Evolutionary conservation across 345 rosid genomes (phyloP), one percentile per base, ranked within the genome.

Genomic region (Conringia planisiliqua): DNA sequence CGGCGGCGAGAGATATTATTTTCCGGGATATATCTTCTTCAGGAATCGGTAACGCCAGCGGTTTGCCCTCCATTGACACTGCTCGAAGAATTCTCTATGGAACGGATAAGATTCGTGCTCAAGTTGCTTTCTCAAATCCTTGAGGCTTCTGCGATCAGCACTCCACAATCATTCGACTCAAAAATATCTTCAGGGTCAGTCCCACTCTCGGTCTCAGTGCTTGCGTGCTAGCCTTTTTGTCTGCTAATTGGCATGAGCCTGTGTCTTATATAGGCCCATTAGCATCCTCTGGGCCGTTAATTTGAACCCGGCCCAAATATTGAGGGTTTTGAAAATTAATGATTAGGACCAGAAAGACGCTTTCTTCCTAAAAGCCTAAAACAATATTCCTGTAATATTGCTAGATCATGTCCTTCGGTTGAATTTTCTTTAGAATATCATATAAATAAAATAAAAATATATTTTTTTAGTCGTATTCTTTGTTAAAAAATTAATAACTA

Each of bases 1-100:
- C 98, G 72, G 97, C 85, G 56, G 89, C 86, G 26, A 89, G 30
- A 14, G 85, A 64, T 24, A 76, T 44, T 13, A 86, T 79, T 70
- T 84, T 87, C 40, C 73, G 81, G 40, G 84, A 84, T 6, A 83
- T 54, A 67, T 82, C 78, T 17, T 82, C 78, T 17, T 70, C 79
- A 40, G 87, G 59, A 10, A 11, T 73, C 33, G 62, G 50, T 66
- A 48, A 10, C 2, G 74, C 1, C 39, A 39, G 66, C 48, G 71
- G 6, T 62, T 52, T 9, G 29, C 17, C 75, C 30, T 83, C 92
- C 97, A 89, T 90, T 33, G 66, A 3, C 17, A 46, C 32, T 27
- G 54, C 29, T 62, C 68, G 40, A 14, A 39, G 26, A 12, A 32
- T 54, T 29, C 60, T 27, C 11, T 44, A 20, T 35, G 44, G 9